These are phyloP conservation scores for Naganishia antarctica DNA, from an alignment of 768 basidiomycete genomes.

Conservation along the genomic window DNA sequence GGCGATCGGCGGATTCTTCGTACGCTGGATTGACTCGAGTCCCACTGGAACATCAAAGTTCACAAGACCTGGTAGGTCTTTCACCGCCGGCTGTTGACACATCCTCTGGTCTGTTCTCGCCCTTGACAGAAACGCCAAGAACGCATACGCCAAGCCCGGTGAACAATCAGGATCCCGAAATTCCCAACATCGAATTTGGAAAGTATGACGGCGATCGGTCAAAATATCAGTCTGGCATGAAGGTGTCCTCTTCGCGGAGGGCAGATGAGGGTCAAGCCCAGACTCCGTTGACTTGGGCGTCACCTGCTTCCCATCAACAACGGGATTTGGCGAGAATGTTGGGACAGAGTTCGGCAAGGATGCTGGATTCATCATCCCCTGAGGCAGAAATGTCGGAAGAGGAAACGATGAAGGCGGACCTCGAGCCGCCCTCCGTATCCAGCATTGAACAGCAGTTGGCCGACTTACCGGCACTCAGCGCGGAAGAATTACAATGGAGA, in stretches of 20 bases:
- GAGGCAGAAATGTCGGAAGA: not conserved
- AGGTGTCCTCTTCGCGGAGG: not conserved
- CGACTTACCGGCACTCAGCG: too few species aligned
- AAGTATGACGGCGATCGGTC: not conserved
- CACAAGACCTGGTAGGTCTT: not conserved
- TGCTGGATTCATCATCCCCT: not conserved
- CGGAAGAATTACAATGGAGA: too few species aligned
- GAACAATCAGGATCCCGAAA: constrained; percentile 1
- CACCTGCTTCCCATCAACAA: not conserved
- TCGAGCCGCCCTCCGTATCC: too few species aligned
- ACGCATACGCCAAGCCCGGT: not conserved
- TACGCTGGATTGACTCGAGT: not conserved
- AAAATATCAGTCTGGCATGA: constrained; percentile 9
- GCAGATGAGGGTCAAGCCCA: not conserved
- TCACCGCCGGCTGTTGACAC: not conserved
- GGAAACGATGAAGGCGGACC: not conserved
- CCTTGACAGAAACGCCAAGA: not conserved
- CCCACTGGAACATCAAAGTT: not conserved
- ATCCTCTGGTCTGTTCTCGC: not conserved
- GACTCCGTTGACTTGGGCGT: not conserved
- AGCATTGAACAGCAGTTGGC: too few species aligned
- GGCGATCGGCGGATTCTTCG: not conserved
- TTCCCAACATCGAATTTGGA: constrained; percentile 3
- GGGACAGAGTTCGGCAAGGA: constrained; percentile 13
- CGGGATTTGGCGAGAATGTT: constrained; percentile 11